Evolutionary conservation across 1,139 yeast species (phyloP).

Genomic region (Wickerhamomyces sp.): DNA sequence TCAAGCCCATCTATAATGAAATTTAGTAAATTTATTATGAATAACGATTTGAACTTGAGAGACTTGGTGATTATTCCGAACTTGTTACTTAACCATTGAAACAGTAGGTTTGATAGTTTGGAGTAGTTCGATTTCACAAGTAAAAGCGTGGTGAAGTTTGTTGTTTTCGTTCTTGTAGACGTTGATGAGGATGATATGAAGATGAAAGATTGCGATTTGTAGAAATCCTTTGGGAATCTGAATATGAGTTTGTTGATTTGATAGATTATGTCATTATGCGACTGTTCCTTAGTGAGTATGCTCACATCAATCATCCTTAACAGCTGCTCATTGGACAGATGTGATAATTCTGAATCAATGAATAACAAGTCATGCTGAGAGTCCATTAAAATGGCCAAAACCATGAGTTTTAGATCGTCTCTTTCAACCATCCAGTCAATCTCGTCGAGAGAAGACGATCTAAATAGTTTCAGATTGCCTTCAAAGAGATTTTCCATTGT

Average conservation of each 20-base stretch:
- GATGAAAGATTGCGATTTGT: conserved; percentile 15
- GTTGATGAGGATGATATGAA: conserved; percentile 5
- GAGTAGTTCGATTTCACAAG: conserved; percentile 13
- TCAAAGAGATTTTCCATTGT: conserved; percentile 15
- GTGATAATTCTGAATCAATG: conserved; percentile 10
- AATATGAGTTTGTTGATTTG: conserved; percentile 6
- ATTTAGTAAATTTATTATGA: conserved; percentile 23
- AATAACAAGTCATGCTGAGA: conserved; percentile 19
- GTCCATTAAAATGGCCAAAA: conserved; percentile 17
- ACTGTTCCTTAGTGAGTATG: conserved; percentile 4
- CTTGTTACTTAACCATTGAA: conserved; percentile 24
- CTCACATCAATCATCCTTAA: conserved; percentile 8
- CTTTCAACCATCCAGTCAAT: conserved; percentile 8
- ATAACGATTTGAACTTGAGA: conserved; percentile 17
- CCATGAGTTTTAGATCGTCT: conserved; percentile 14
- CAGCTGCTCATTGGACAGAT: conserved; percentile 13
- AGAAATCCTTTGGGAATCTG: conserved; percentile 16
- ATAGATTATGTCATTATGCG: conserved; percentile 6
- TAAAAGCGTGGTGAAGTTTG: conserved; percentile 12
- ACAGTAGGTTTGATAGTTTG: conserved; percentile 12
- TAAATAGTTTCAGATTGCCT: conserved; percentile 15
- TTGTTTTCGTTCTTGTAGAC: background rate
- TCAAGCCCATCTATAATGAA: conserved; percentile 17
- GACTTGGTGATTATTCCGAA: conserved; percentile 23
- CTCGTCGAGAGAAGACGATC: conserved; percentile 4